These are phyloP conservation scores for Voacanga thouarsii DNA, from an alignment of 257 asterid species.

Conservation along the genomic window DNA sequence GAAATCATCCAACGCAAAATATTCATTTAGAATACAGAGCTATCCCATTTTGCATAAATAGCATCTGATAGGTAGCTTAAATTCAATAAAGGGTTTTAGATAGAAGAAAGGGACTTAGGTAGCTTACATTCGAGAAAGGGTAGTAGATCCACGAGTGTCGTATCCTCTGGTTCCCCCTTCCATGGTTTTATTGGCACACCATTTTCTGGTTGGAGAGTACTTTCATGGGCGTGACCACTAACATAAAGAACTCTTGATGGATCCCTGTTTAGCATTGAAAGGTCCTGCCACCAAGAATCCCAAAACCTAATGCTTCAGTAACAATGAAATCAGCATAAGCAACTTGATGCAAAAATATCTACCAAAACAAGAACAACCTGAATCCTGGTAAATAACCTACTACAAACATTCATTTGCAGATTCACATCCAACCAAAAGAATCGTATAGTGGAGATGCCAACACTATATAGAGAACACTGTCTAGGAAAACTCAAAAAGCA, in stretches of 20 bases:
- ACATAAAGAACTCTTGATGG: constrained; percentile 68
- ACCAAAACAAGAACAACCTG: neutral
- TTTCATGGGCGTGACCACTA: constrained; percentile 75
- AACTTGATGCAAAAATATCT: neutral
- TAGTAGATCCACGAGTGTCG: constrained; percentile 80
- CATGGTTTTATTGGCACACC: constrained; percentile 61
- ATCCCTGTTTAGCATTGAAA: constrained; percentile 80
- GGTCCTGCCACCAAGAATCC: constrained; percentile 60
- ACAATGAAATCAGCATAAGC: neutral
- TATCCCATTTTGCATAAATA: neutral
- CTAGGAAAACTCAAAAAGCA: neutral
- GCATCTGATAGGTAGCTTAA: constrained; percentile 37
- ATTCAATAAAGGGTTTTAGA: constrained; percentile 87
- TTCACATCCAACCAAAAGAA: neutral
- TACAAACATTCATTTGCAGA: neutral
- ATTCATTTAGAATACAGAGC: neutral
- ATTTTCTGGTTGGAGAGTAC: constrained; percentile 81
- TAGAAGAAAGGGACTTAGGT: constrained; percentile 37
- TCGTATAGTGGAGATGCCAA: neutral
- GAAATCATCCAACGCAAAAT: constrained; percentile 15
- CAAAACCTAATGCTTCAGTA: neutral
- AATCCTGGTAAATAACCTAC: neutral
- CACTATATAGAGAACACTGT: neutral
- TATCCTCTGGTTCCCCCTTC: constrained; percentile 80
- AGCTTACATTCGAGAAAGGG: constrained; percentile 89